Percentiles rank a stretch among this genome's conserved stretches.
Evolutionary conservation across 768 basidiomycete species (phyloP).

Genomic region (Amanita pseudoporphyria): DNA sequence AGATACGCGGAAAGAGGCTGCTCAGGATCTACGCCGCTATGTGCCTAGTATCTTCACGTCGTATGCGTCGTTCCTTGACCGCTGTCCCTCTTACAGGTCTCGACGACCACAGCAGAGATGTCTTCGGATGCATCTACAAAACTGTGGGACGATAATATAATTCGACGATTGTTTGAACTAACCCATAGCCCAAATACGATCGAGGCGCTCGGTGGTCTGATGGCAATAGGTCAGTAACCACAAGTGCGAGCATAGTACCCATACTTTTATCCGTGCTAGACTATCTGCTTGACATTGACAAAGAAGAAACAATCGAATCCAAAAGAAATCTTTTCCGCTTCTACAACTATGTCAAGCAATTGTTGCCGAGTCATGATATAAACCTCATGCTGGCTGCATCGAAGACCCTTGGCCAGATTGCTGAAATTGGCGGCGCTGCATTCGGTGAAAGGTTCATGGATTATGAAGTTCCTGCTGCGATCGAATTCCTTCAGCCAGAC

Average conservation of each 20-base stretch:
- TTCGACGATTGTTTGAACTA: constrained; percentile 68
- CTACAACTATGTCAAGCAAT: constrained; percentile 87
- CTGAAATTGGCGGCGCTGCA: constrained; percentile 69
- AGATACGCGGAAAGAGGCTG: constrained; percentile 62
- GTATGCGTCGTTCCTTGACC: constrained; percentile 9
- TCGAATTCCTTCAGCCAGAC: constrained; percentile 71
- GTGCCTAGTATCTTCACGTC: constrained; percentile 29
- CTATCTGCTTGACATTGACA: constrained; percentile 65
- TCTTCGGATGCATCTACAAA: constrained; percentile 73
- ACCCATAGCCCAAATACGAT: constrained; percentile 70
- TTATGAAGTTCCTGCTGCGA: constrained; percentile 77
- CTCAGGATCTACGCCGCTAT: constrained; percentile 65
- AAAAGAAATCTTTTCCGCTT: constrained; percentile 77
- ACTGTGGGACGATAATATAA: constrained; percentile 82
- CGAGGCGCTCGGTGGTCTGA: constrained; percentile 79
- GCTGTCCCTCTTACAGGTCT: constrained; percentile 39
- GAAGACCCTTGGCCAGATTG: constrained; percentile 82
- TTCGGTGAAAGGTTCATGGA: constrained; percentile 90
- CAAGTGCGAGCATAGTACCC: neutral
- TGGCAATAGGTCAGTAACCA: constrained; percentile 67
- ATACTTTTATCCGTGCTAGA: constrained; percentile 28
- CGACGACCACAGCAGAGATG: constrained; percentile 67
- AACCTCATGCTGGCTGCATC: constrained; percentile 92
- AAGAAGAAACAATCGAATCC: constrained; percentile 74
- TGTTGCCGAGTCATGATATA: constrained; percentile 86